These are phyloP conservation scores for Vitis riparia DNA, from an alignment of 164 flowering plant genomes.

Conservation along the genomic window DNA sequence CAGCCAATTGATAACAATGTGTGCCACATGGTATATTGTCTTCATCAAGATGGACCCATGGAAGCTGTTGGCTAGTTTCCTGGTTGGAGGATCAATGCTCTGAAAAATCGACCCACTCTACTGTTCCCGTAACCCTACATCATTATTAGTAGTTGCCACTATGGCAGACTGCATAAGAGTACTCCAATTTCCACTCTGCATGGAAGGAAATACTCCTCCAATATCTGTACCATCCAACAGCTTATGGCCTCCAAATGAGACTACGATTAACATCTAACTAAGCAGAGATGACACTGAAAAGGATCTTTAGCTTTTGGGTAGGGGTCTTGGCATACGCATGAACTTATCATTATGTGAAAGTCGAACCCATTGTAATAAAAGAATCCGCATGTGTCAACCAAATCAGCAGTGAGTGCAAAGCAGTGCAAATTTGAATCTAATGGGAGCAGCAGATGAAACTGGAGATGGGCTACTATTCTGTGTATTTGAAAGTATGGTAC, in stretches of 20 bases:
- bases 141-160: slow-evolving; percentile 39
- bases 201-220: slow-evolving; percentile 24
- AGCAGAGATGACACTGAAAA: too few species aligned
- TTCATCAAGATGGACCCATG: background rate
- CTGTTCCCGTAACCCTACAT: slow-evolving; percentile 29
- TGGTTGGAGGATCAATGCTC: slow-evolving; percentile 13
- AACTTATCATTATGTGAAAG: too few species aligned
- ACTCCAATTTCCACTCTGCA: slow-evolving; percentile 56
- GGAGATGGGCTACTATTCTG: slow-evolving; percentile 20
- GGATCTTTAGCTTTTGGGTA: too few species aligned
- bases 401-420: too few species aligned
- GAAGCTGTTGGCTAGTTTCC: slow-evolving; percentile 24
- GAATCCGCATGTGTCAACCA: too few species aligned
- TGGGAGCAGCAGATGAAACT: slow-evolving; percentile 30
- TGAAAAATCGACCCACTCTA: slow-evolving; percentile 28
- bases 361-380: too few species aligned
- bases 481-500: slow-evolving; percentile 19
- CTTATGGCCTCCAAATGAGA: slow-evolving; percentile 5
- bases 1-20: too few species aligned
- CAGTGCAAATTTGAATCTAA: too few species aligned
- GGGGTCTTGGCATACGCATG: too few species aligned
- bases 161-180: slow-evolving; percentile 56
- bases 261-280: too few species aligned
- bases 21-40: too few species aligned
- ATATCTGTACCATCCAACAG: slow-evolving; percentile 24